Evolutionary conservation across 73 alveolate genomes (phyloP), one percentile per base, ranked within the genome.

Genomic region (Paramecium pentaurelia): DNA sequence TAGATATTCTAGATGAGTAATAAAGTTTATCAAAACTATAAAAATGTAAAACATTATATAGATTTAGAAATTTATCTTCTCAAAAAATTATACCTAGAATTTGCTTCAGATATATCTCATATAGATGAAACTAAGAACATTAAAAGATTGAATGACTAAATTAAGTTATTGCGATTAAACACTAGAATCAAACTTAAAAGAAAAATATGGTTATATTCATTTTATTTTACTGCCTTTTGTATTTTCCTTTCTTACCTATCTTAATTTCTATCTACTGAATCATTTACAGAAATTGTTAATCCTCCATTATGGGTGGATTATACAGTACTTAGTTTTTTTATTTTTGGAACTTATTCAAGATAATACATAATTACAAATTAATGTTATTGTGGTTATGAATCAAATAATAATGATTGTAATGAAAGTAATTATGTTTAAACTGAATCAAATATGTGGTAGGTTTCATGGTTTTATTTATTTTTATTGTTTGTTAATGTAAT

Each of bases 221-320:
- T 80, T 47, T 80, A 80, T 28, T 80, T 80, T 47, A 80, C 91
- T 22, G 91, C 91, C 12, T 45, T 80, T 44, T 80, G 91, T 49
- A 80, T 80, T 6, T 80, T 44, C 12, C 30, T 80, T 25, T 40
- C 91, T 3, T 80, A 80, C 16, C 25, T 80, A 11, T 80, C 91
- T 7, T 80, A 80, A 80, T 80, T 80, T 49, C 45, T 80, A 45
- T 45, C 91, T 10, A 47, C 77, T 40, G 73, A 42, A 44, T 44
- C 91, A 25, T 64, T 64, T 28, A 64, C 84, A n/a, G 12, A 1
- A 27, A 80, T 80, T 11, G 77, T 32, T 2, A 14, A 80, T 45
- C 44, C 75, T 5, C 77, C 77, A 10, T 18, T 8, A 32, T 80
- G 91, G 91, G 73, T 80, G 0, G 44, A 80, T 45, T 20, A 47